phyloP scores from a whole-genome alignment of 2,329 filamentous ascomycete genomes.

The Tolypocladium nubicola region DNA sequence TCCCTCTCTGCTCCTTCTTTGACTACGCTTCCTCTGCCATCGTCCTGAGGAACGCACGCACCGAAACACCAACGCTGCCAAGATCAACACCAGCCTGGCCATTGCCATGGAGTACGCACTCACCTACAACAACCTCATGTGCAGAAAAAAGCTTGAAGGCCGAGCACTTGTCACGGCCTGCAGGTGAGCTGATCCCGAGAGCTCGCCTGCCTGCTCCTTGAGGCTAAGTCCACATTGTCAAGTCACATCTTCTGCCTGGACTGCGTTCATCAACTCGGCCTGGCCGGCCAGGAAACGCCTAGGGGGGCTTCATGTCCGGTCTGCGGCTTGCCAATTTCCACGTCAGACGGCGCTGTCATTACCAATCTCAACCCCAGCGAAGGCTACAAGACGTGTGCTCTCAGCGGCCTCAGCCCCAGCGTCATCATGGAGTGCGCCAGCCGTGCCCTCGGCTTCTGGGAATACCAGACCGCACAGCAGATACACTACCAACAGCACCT shows the following conservation, averaged over 20 bases:
- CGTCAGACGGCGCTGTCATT: slow-evolving; percentile 64
- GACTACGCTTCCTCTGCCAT: not conserved
- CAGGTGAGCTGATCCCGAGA: slow-evolving; percentile 42
- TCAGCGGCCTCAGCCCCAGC: slow-evolving; percentile 72
- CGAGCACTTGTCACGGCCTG: slow-evolving; percentile 81
- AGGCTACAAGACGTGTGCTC: slow-evolving; percentile 79
- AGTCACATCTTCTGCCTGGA: slow-evolving; percentile 79
- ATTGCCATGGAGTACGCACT: slow-evolving; percentile 65
- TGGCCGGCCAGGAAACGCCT: slow-evolving; percentile 32
- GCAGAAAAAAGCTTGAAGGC: slow-evolving; percentile 56
- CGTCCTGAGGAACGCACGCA: not conserved
- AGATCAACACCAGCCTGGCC: not conserved
- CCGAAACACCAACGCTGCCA: not conserved
- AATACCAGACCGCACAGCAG: slow-evolving; percentile 76
- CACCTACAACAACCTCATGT: slow-evolving; percentile 72
- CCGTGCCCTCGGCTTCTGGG: slow-evolving; percentile 72
- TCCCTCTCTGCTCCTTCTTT: not conserved
- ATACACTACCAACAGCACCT: slow-evolving; percentile 71
- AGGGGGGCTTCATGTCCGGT: slow-evolving; percentile 56
- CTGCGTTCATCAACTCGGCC: slow-evolving; percentile 56
- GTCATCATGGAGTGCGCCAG: slow-evolving; percentile 81
- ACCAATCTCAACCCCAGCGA: slow-evolving; percentile 68
- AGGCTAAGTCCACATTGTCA: not conserved
- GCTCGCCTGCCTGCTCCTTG: not conserved
- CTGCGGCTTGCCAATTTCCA: slow-evolving; percentile 57